Percentiles rank a stretch among this genome's conserved stretches.
Conservation (phyloP, 306 rosid genomes). For the Hippophae gyantsensis region DNA sequence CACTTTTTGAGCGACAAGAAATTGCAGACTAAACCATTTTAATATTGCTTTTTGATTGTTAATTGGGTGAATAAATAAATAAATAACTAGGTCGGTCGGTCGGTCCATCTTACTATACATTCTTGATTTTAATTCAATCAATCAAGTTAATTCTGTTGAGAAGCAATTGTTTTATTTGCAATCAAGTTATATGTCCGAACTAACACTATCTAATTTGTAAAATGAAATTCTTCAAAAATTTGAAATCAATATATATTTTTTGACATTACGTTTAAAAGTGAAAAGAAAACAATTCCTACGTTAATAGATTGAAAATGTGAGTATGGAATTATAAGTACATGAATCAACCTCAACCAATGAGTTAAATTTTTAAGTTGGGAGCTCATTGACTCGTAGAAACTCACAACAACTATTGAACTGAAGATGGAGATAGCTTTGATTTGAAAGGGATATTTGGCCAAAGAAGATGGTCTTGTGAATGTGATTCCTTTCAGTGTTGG, state of each 20-base stretch:
- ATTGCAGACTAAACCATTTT: constrained; percentile 28
- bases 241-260: neutral
- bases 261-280: too few species aligned
- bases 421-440: too few species aligned
- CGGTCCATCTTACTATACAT: neutral
- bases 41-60: neutral
- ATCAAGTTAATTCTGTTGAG: neutral
- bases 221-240: neutral
- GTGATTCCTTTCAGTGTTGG: too few species aligned
- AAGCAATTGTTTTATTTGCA: neutral
- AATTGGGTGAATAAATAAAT: neutral
- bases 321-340: too few species aligned
- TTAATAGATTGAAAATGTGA: too few species aligned
- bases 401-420: too few species aligned
- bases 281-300: too few species aligned
- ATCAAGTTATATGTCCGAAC: neutral
- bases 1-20: constrained; percentile 25
- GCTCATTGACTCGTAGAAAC: too few species aligned
- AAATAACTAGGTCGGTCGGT: neutral
- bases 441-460: too few species aligned
- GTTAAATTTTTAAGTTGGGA: too few species aligned
- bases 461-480: too few species aligned
- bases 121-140: neutral
- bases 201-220: neutral
- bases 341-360: too few species aligned